A percentile compares a stretch with the other conserved stretches of the same genome.
Conservation (phyloP, 257 asterid genomes). For the Nyctanthes arbortristis region DNA sequence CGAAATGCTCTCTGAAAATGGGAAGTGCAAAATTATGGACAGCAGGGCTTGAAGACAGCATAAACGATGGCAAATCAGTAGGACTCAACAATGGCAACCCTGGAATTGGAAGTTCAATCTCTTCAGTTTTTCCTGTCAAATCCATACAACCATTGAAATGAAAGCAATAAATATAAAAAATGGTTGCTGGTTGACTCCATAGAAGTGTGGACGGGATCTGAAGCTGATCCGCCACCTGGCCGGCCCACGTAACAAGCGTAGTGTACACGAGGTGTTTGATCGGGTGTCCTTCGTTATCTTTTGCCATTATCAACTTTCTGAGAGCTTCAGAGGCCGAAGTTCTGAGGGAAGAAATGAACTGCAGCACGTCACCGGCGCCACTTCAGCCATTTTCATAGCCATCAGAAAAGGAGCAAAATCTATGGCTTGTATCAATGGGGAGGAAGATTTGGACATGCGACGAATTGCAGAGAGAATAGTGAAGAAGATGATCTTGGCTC, state of each 20-base stretch:
- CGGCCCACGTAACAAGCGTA: constrained; percentile 36
- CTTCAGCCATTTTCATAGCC: constrained; percentile 29
- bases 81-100: constrained; percentile 21
- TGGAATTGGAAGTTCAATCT: constrained; percentile 33
- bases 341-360: constrained; percentile 11
- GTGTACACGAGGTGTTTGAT: constrained; percentile 25
- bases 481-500: constrained; percentile 32
- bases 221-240: constrained; percentile 20
- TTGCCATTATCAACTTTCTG: constrained; percentile 5
- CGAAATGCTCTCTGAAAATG: constrained; percentile 17
- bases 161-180: constrained; percentile 26
- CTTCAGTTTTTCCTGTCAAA: too few relatives aligned
- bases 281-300: constrained; percentile 20
- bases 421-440: neutral
- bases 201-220: constrained; percentile 30
- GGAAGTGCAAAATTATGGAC: constrained; percentile 20
- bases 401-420: constrained; percentile 31
- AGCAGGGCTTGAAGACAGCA: constrained; percentile 17
- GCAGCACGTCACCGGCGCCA: neutral
- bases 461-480: constrained; percentile 29
- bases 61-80: constrained; percentile 33
- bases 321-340: constrained; percentile 23
- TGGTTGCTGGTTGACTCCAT: constrained; percentile 41
- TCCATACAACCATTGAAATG: neutral
- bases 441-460: constrained; percentile 20